A percentile compares a stretch with the other conserved stretches of the same genome.
Evolutionary conservation across 495 filamentous ascomycete species (phyloP).

Genomic region (Lasiosphaeris hirsuta): DNA sequence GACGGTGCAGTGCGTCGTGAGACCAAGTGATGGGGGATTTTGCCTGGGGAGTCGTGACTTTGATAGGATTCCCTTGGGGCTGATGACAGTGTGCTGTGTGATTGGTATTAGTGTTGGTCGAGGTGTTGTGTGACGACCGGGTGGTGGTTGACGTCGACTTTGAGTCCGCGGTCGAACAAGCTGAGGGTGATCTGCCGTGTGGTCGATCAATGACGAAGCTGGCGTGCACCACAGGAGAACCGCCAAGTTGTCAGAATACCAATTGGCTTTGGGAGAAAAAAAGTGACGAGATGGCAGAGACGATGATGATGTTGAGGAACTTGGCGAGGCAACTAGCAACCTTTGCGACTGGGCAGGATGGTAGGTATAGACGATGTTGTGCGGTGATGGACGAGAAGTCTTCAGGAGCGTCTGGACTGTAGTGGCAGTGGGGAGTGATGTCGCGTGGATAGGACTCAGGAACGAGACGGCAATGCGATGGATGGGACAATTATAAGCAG

Average conservation of each 20-base stretch:
- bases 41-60: not conserved
- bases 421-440: too few species aligned
- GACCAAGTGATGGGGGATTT: conserved; percentile 6
- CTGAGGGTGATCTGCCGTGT: not conserved
- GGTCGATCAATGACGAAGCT: conserved; percentile 5
- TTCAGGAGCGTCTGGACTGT: too few species aligned
- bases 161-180: conserved; percentile 3
- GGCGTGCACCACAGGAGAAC: not conserved
- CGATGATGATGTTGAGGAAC: not conserved
- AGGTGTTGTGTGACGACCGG: conserved; percentile 15
- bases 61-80: not conserved
- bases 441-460: too few species aligned
- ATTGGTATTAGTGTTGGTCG: conserved; percentile 12
- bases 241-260: not conserved
- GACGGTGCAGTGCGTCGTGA: not conserved
- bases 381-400: too few species aligned
- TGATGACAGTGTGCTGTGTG: conserved; percentile 4
- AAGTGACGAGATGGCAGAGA: not conserved
- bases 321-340: too few species aligned
- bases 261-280: not conserved
- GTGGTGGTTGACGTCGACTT: conserved; percentile 10
- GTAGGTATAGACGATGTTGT: not conserved
- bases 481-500: not conserved
- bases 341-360: too few species aligned
- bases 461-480: not conserved